Percentiles rank a stretch among this genome's conserved stretches.
Conservation (phyloP, 2,329 filamentous ascomycete species). For the Botrytis fabae region DNA sequence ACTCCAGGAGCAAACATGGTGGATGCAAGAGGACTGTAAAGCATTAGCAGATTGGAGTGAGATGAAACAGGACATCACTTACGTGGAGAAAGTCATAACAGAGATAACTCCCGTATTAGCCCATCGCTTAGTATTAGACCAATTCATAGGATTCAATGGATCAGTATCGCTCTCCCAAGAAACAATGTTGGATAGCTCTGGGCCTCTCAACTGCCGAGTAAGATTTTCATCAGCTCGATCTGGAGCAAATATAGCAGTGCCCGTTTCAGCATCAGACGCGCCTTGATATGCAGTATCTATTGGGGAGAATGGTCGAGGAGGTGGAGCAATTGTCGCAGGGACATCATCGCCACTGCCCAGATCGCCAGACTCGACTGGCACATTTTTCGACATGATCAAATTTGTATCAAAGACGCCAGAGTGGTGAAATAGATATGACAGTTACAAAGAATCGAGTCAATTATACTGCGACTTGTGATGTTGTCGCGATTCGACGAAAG, state of each 20-base stretch:
- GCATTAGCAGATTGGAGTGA: not conserved
- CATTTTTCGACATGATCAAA: not conserved
- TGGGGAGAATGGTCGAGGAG: not conserved
- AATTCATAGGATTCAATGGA: slow-evolving; percentile 49
- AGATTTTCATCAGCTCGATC: not conserved
- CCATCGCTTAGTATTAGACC: slow-evolving; percentile 29
- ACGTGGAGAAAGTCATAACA: slow-evolving; percentile 15
- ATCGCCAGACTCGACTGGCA: not conserved
- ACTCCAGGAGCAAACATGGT: slow-evolving; percentile 53
- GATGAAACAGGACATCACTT: not conserved
- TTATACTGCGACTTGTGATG: not conserved
- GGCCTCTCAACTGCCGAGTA: not conserved
- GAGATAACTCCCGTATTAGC: slow-evolving; percentile 10
- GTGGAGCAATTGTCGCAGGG: not conserved
- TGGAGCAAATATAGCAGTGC: not conserved
- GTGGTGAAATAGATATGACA: not conserved
- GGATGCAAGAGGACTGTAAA: slow-evolving; percentile 46
- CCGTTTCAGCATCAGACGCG: not conserved
- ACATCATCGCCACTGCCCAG: not conserved
- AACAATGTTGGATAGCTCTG: slow-evolving; percentile 72
- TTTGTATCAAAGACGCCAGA: too few species aligned
- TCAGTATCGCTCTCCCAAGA: slow-evolving; percentile 45
- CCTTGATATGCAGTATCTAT: not conserved
- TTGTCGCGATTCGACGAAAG: not conserved
- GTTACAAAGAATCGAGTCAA: too few species aligned